phyloP scores from a whole-genome alignment of 768 basidiomycete species.

The Lactarius sanguifluus region DNA sequence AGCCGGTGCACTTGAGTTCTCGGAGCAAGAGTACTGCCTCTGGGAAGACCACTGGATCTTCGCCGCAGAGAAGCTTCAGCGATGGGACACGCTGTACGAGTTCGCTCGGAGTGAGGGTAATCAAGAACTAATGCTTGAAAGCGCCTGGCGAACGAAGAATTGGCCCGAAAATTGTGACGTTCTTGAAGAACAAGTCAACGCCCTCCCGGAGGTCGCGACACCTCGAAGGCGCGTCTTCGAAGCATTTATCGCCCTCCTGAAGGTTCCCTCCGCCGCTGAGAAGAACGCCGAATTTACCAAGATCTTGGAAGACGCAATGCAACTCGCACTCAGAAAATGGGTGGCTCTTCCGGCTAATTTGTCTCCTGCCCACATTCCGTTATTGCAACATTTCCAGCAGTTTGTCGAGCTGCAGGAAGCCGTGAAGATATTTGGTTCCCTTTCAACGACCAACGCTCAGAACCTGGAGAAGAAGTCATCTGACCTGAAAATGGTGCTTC shows the following conservation, averaged over 20 bases:
- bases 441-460: slow-evolving; percentile 79
- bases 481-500: slow-evolving; percentile 94
- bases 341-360: slow-evolving; percentile 80
- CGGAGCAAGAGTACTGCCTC: slow-evolving; percentile 92
- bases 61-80: slow-evolving; percentile 92
- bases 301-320: slow-evolving; percentile 93
- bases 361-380: slow-evolving; percentile 89
- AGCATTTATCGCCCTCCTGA: slow-evolving; percentile 87
- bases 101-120: slow-evolving; percentile 87
- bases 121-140: slow-evolving; percentile 89
- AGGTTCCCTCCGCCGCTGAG: slow-evolving; percentile 75
- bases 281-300: slow-evolving; percentile 87
- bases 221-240: slow-evolving; percentile 98
- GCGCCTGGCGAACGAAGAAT: slow-evolving; percentile 91
- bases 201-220: slow-evolving; percentile 83
- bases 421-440: slow-evolving; percentile 87
- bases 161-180: slow-evolving; percentile 81
- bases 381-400: slow-evolving; percentile 97
- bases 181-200: slow-evolving; percentile 77
- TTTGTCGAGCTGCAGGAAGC: slow-evolving; percentile 98
- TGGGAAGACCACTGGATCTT: slow-evolving; percentile 99
- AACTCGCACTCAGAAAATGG: slow-evolving; percentile 96
- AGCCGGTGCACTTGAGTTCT: slow-evolving; percentile 79
- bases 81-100: slow-evolving; percentile 95
- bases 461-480: slow-evolving; percentile 95